phyloP scores from a whole-genome alignment of 768 basidiomycete species.

The Pulveroboletus sp. region DNA sequence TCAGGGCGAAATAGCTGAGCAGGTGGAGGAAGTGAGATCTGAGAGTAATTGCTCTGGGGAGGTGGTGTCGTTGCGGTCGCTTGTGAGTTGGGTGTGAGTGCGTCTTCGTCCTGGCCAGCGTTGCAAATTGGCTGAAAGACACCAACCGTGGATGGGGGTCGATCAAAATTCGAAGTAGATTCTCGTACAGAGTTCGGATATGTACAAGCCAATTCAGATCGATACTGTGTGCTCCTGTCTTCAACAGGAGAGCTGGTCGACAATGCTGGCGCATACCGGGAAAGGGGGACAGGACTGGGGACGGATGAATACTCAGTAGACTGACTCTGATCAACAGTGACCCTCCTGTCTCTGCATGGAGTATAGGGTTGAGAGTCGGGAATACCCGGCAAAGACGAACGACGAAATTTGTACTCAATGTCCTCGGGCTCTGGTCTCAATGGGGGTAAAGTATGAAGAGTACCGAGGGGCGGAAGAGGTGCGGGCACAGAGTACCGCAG shows the following conservation, averaged over 20 bases:
- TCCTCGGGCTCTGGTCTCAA: constrained; percentile 24
- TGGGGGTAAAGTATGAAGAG: constrained; percentile 25
- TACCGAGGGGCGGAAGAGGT: constrained; percentile 20
- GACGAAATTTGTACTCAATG: constrained; percentile 30
- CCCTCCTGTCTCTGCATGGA: constrained; percentile 11
- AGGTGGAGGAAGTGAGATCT: constrained; percentile 31
- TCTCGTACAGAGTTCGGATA: constrained; percentile 19
- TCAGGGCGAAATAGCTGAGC: constrained; percentile 28
- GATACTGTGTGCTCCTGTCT: constrained; percentile 11
- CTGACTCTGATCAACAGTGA: constrained; percentile 12
- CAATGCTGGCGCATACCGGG: constrained; percentile 3
- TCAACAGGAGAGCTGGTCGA: constrained; percentile 4
- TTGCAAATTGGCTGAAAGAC: constrained; percentile 8
- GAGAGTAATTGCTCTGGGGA: constrained; percentile 13
- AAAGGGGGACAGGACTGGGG: not conserved
- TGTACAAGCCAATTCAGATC: constrained; percentile 13
- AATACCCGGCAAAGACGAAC: constrained; percentile 25
- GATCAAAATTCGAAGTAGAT: constrained; percentile 14
- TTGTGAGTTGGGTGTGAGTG: constrained; percentile 9
- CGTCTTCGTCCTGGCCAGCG: constrained; percentile 5
- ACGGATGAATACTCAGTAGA: constrained; percentile 9
- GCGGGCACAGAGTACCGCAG: constrained; percentile 27
- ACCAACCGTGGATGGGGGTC: constrained; percentile 17
- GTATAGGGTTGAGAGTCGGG: constrained; percentile 7
- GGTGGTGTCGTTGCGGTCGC: constrained; percentile 1